Percentiles rank a stretch among this genome's conserved stretches.
phyloP scores from a whole-genome alignment of 2,329 filamentous ascomycete genomes.

The Fusarium nodosum region DNA sequence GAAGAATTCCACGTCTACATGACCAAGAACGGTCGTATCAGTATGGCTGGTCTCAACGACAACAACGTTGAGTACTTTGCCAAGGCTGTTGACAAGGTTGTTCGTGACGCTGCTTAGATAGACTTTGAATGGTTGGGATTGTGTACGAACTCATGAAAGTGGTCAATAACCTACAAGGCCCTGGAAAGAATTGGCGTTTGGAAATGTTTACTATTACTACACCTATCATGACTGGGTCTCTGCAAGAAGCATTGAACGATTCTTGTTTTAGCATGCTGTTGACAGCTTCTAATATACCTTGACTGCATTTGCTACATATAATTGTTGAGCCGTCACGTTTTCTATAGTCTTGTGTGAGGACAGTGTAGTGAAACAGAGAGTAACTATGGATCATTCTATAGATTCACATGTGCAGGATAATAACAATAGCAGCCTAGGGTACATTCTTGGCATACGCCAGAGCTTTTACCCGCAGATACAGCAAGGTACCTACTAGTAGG shows the following conservation, averaged over 20 bases:
- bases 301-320: conserved; percentile 31
- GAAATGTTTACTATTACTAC: conserved; percentile 41
- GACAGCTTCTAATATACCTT: conserved; percentile 44
- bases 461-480: conserved; percentile 25
- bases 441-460: conserved; percentile 30
- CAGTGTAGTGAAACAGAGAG: neutral
- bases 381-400: neutral
- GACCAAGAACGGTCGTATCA: conserved; percentile 98
- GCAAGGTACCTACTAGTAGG: conserved; percentile 1
- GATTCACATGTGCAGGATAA: conserved; percentile 3
- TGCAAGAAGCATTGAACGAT: conserved; percentile 47
- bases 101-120: conserved; percentile 58
- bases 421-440: conserved; percentile 2
- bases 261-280: conserved; percentile 37
- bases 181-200: conserved; percentile 47
- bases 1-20: conserved; percentile 84
- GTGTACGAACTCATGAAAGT: conserved; percentile 47
- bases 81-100: conserved; percentile 87
- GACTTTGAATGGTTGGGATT: conserved; percentile 36
- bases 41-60: conserved; percentile 97
- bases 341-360: conserved; percentile 10
- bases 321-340: neutral
- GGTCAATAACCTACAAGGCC: conserved; percentile 45
- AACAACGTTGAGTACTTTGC: conserved; percentile 95
- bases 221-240: conserved; percentile 46